Conservation (phyloP, 2,329 filamentous ascomycete species). For the Periconia sp. region DNA sequence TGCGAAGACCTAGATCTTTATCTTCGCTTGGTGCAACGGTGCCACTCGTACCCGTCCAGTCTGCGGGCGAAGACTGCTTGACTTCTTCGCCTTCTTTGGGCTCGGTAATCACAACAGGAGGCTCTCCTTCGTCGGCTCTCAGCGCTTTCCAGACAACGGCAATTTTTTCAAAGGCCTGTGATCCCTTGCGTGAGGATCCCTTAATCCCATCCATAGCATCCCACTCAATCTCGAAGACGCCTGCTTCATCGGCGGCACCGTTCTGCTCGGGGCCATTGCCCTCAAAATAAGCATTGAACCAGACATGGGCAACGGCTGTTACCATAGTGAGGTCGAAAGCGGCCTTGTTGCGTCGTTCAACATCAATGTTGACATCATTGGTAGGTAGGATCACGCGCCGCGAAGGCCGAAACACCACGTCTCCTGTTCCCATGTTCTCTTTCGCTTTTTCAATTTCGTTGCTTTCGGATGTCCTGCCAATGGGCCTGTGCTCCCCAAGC, state of each 20-base stretch:
- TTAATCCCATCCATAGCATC: conserved; percentile 92
- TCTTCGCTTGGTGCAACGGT: conserved; percentile 48
- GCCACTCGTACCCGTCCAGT: conserved; percentile 68
- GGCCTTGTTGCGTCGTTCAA: conserved; percentile 82
- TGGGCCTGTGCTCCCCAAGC: conserved; percentile 16
- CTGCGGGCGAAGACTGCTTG: conserved; percentile 67
- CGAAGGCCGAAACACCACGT: conserved; percentile 76
- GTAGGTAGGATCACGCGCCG: conserved; percentile 70
- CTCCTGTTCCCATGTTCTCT: conserved; percentile 61
- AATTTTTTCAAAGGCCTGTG: conserved; percentile 76
- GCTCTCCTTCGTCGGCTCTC: conserved; percentile 31
- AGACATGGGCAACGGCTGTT: conserved; percentile 89
- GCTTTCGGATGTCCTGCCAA: conserved; percentile 4
- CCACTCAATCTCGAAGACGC: conserved; percentile 72
- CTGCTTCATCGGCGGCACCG: conserved; percentile 68
- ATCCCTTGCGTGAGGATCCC: conserved; percentile 80
- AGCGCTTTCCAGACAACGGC: conserved; percentile 78
- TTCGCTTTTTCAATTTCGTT: conserved; percentile 17
- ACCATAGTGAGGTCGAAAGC: conserved; percentile 82
- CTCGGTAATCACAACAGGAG: conserved; percentile 59
- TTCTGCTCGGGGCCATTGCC: conserved; percentile 70
- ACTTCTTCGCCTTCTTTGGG: conserved; percentile 69
- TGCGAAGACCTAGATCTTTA: conserved; percentile 67
- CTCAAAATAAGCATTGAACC: conserved; percentile 96
- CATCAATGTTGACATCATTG: conserved; percentile 86